Conservation (phyloP, 805 yeast genomes). For the Nakazawaea siamensis region DNA sequence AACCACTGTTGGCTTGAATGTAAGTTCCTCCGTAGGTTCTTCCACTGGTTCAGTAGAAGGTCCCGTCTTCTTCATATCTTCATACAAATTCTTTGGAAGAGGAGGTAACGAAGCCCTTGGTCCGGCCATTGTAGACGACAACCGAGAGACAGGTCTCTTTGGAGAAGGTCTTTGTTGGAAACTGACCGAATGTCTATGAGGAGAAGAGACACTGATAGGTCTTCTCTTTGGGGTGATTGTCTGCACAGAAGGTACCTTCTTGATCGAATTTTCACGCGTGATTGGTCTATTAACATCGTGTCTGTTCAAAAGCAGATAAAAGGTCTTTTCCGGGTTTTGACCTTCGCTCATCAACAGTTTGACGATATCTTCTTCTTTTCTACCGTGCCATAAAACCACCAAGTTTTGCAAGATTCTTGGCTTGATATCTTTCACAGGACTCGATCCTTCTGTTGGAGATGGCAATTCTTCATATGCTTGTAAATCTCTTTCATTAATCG, state of each 20-base stretch:
- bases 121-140: slow-evolving; percentile 9
- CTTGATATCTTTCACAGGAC: slow-evolving; percentile 42
- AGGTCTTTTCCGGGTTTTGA: slow-evolving; percentile 28
- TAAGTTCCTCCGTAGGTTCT: slow-evolving; percentile 1
- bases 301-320: slow-evolving; percentile 25
- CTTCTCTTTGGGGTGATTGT: slow-evolving; percentile 14
- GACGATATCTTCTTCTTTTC: slow-evolving; percentile 29
- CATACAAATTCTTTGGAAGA: slow-evolving; percentile 13
- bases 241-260: slow-evolving; percentile 11
- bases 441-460: slow-evolving; percentile 44
- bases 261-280: slow-evolving; percentile 7
- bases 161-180: slow-evolving; percentile 22
- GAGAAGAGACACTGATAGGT: slow-evolving; percentile 33
- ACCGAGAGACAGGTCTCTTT: slow-evolving; percentile 14
- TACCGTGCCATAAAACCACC: slow-evolving; percentile 51
- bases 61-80: slow-evolving; percentile 7
- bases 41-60: neutral
- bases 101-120: slow-evolving; percentile 13
- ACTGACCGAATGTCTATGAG: slow-evolving; percentile 33
- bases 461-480: slow-evolving; percentile 34
- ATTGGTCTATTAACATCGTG: slow-evolving; percentile 25
- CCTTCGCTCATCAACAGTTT: slow-evolving; percentile 19
- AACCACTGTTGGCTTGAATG: neutral
- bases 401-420: slow-evolving; percentile 44
- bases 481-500: slow-evolving; percentile 36